Base-by-base conservation (phyloP, 2,329 filamentous ascomycete genomes). In the Diaporthe batatas region DNA sequence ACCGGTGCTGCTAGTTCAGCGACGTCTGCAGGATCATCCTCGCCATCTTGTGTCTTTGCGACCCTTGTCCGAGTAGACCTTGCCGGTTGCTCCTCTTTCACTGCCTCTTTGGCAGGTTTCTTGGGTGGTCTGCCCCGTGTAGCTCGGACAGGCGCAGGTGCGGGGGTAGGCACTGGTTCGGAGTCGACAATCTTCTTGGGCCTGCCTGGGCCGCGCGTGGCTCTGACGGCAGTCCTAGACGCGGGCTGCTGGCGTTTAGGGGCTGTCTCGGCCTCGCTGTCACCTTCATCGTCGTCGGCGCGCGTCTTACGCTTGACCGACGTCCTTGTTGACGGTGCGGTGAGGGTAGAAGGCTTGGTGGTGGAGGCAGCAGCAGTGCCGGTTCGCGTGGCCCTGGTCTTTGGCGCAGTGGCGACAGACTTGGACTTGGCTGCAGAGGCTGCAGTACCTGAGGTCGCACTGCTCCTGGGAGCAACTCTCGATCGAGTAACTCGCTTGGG, bases 261-360 rank as follows among this genome's bases (percentile, higher is more conserved):
- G 76, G 47, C 79, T 76, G 59, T 42, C 34, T 84, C 81, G 73
- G 84, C 80, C 53, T 84, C 81, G 58, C 84, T 83, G n/a, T 87
- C 85, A 58, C 88, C 84, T 21, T 88, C 85, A 21, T 80, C 79
- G 54, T 90, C 89, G 62, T 91, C 88, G 18, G 85, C 79, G 72
- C 87, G 84, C 42, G 84, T 86, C 82, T 91, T 92, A 75, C 90
- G 82, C 79, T 89, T 89, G 36, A 80, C 73, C 8, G 81, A 77
- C 16, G 76, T 77, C 70, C 79, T 75, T 0, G 79, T 74, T 16
- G 78, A 76, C 32, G 79, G 72, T 23, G 79, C 77, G 25, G 79
- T 42, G 44, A 74, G 70, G 23, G 78, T 73, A 25, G 82, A 79
- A 32, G 81, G 76, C 58, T 82, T 80, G 75, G 80, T 80, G 67